A percentile compares a stretch with the other conserved stretches of the same genome.
Evolutionary conservation across 2,329 filamentous ascomycete genomes (phyloP).

Genomic region (Fusarium neocosmosporiellum): DNA sequence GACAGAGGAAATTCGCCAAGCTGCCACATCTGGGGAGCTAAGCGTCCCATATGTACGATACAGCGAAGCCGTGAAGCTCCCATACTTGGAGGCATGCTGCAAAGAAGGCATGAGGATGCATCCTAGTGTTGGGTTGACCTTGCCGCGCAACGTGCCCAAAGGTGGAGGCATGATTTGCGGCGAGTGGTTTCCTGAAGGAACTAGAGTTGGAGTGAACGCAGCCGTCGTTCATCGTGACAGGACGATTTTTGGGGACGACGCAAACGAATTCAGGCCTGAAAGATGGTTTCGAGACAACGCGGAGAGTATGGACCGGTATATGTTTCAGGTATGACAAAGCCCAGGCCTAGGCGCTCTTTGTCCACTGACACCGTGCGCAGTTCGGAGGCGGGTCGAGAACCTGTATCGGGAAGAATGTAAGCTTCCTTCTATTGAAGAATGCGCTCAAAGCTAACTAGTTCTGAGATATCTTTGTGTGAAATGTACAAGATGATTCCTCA

Average conservation of each 20-base stretch:
- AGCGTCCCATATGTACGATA: not conserved
- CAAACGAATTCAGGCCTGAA: slow-evolving; percentile 12
- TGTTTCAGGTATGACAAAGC: not conserved
- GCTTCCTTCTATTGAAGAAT: not conserved
- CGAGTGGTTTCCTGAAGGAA: not conserved
- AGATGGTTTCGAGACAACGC: slow-evolving; percentile 1
- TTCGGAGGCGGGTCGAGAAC: not conserved
- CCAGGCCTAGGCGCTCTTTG: not conserved
- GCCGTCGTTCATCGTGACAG: slow-evolving; percentile 10
- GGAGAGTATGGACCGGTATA: not conserved
- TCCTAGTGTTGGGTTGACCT: slow-evolving; percentile 2
- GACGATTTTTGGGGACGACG: slow-evolving; percentile 12
- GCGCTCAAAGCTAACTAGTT: not conserved
- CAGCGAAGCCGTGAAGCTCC: not conserved
- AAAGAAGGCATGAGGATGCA: slow-evolving; percentile 10
- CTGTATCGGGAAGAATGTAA: not conserved
- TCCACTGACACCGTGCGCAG: not conserved
- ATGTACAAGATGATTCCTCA: not conserved
- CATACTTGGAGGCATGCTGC: not conserved
- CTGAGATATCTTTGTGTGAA: not conserved
- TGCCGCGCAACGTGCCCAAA: not conserved
- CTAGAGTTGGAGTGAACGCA: slow-evolving; percentile 10
- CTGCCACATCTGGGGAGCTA: not conserved
- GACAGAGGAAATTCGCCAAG: not conserved
- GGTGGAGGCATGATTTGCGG: not conserved